Base-by-base conservation (phyloP, 495 filamentous ascomycete genomes). In the Penicillium longicatenatum region DNA sequence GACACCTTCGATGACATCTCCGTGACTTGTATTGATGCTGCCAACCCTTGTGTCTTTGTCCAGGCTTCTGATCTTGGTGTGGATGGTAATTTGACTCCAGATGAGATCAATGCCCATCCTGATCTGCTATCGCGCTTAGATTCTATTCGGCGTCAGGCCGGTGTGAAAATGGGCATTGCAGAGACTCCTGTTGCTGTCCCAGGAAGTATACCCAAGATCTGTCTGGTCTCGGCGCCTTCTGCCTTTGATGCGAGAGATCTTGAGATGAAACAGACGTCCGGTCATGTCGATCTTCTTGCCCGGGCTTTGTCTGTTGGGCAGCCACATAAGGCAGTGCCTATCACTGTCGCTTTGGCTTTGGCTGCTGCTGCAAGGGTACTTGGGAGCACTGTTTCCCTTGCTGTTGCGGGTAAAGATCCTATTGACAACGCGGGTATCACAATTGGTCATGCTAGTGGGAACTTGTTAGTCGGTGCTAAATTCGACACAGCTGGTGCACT, bases 1-100 rank as follows among this genome's bases (percentile, higher is more conserved):
- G 84, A 92, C 58, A 63, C 33, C 0, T 73, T 91, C 30, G 68
- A 76, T 6, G 79, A 82, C 2, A 68, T 84, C 0, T 63, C 72
- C n/a, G 84, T 80, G 2, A 83, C 74, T 9, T 79, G 77, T 39
- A 78, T 90, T 26, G 89, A 92, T 55, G 85, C 82, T 3, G 82
- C 79, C 1, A 90, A 90, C 57, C 89, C 88, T 0, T 83, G 84
- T 33, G 79, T 88, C 4, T 90, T 90, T 64, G 74, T 90, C 0
- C 70, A 70, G 8, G 82, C 82, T 2, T 61, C 61, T 1, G 81
- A 84, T 60, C 62, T 89, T 0, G 80, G 73, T 5, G 62, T 88
- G 0, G 55, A 68, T 1, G 75, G 77, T 9, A 76, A 77, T 2
- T 65, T 88, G 21, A 74, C 77, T 4, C 85, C 86, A 0, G 73